Evolutionary conservation across 495 filamentous ascomycete species (phyloP), one percentile per base, ranked within the genome.

Genomic region (Hyaloscypha hepaticicola): DNA sequence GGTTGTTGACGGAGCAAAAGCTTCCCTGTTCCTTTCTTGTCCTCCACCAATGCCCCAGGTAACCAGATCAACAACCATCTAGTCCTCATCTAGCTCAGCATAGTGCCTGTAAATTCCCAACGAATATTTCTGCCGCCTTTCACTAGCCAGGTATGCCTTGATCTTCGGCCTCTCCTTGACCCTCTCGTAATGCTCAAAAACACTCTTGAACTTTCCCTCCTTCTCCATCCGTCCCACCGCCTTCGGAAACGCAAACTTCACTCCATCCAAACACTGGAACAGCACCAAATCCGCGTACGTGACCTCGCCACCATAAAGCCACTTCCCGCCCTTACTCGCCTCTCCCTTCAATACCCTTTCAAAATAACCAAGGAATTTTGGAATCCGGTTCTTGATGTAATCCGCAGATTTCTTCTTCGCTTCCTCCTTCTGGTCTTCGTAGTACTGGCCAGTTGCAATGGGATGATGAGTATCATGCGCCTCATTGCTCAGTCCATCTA

Each of bases 211-310:
- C 66, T 83, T 78, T 50, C 82, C 80, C 11, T 79, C 75, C 48
- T 77, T 68, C 71, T 75, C 74, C 45, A 78, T 56, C 70, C 76
- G 74, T 26, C 26, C 62, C 74, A 85, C 72, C 60, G 85, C 84
- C 67, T 84, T 87, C 27, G 86, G 87, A 64, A 90, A 90, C 64
- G 84, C 82, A 76, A 79, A 88, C 33, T 73, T 75, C n/a, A 81
- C 67, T 16, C 84, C 80, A 70, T 82, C 80, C 34, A 81, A 58
- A 48, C 77, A 79, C 75, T 90, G 87, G 71, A 83, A 91, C 0
- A 90, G 70, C n/a, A 88, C 85, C 58, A 87, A 74, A 76, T 91
- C 88, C 29, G 87, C 88, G 76, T 85, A 87, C 4, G 84, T 87
- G 63, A 91, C 66, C 64, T 75, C 80, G 11, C 38, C 38, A 4